These are phyloP conservation scores for Acanthamoeba rhysodes DNA, from an alignment of 208 protist genomes.

Conservation along the genomic window DNA sequence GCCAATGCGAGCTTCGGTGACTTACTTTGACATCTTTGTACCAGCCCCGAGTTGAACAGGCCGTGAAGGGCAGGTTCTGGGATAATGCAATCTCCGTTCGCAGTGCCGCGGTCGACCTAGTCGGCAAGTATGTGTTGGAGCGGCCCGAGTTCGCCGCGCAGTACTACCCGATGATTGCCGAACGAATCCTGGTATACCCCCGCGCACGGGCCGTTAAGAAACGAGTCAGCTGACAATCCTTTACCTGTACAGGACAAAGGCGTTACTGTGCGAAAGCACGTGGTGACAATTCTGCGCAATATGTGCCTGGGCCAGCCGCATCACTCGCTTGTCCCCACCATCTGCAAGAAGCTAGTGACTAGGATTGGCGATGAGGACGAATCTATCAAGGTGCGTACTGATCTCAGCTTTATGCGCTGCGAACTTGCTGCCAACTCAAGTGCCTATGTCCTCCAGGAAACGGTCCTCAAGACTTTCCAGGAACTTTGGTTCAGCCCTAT, in stretches of 20 bases:
- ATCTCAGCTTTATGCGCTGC: neutral
- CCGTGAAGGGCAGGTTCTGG: slow-evolving; percentile 62
- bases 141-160: slow-evolving; percentile 57
- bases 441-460: neutral
- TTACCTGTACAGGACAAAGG: slow-evolving; percentile 55
- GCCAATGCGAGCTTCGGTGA: neutral
- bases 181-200: slow-evolving; percentile 66
- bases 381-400: neutral
- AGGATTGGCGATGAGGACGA: slow-evolving; percentile 64
- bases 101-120: slow-evolving; percentile 66
- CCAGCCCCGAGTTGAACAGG: slow-evolving; percentile 50
- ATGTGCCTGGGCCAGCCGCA: slow-evolving; percentile 65
- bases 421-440: neutral
- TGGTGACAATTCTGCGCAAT: slow-evolving; percentile 72
- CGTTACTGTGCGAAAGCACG: slow-evolving; percentile 67
- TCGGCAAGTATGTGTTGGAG: slow-evolving; percentile 72
- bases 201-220: too few relatives aligned
- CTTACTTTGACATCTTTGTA: neutral
- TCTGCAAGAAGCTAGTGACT: slow-evolving; percentile 65
- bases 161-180: slow-evolving; percentile 73
- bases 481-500: slow-evolving; percentile 61
- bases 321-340: slow-evolving; percentile 50
- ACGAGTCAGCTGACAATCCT: neutral
- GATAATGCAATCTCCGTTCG: slow-evolving; percentile 65
- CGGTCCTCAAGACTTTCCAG: slow-evolving; percentile 65